These are phyloP conservation scores for Letharia lupina DNA, from an alignment of 495 filamentous ascomycete genomes.

Conservation along the genomic window DNA sequence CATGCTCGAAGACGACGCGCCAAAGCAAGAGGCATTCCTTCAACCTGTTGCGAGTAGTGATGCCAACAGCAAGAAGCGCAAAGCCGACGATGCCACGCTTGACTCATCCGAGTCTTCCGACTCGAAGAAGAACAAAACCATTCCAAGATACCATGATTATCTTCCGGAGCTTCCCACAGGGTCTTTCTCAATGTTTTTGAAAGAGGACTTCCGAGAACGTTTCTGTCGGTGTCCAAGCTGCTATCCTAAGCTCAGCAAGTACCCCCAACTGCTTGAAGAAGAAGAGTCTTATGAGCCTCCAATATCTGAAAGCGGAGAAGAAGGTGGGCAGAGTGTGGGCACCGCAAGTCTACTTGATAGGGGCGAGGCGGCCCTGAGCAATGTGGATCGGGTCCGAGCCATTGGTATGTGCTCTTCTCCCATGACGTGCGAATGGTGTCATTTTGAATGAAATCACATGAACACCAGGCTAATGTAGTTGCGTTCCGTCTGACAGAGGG, in stretches of 20 bases:
- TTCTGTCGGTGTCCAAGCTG: slow-evolving; percentile 73
- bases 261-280: slow-evolving; percentile 81
- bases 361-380: slow-evolving; percentile 81
- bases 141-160: slow-evolving; percentile 27
- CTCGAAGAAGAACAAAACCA: slow-evolving; percentile 55
- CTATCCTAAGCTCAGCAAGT: slow-evolving; percentile 59
- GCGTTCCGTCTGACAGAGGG: slow-evolving; percentile 48
- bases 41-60: slow-evolving; percentile 11
- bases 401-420: slow-evolving; percentile 37
- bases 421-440: not conserved
- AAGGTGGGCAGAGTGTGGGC: slow-evolving; percentile 46
- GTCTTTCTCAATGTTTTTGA: slow-evolving; percentile 73
- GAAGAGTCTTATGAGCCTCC: slow-evolving; percentile 91
- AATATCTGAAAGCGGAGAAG: slow-evolving; percentile 48
- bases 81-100: slow-evolving; percentile 53
- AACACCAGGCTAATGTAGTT: not conserved
- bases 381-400: slow-evolving; percentile 81
- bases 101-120: slow-evolving; percentile 31
- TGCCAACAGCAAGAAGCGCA: slow-evolving; percentile 60
- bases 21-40: slow-evolving; percentile 16
- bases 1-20: slow-evolving; percentile 19
- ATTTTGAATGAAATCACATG: not conserved
- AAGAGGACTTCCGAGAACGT: slow-evolving; percentile 61
- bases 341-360: slow-evolving; percentile 75
- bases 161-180: slow-evolving; percentile 44